Conservation (phyloP, 2,329 filamentous ascomycete genomes). For the Pseudogymnoascus sp. region DNA sequence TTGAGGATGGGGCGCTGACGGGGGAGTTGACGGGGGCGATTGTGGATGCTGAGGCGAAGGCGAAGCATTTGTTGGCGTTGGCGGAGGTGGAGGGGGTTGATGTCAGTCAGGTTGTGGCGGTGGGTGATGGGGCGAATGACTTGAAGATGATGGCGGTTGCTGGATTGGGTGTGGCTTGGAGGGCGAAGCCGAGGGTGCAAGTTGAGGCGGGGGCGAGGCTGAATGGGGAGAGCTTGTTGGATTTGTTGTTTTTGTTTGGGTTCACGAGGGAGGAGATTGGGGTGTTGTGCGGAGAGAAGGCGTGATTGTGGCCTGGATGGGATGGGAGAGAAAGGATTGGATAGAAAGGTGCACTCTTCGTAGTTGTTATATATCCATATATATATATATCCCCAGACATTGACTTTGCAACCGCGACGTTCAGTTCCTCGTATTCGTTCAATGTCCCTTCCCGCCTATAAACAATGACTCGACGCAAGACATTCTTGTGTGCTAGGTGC, state of each 20-base stretch:
- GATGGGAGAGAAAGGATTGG: not conserved
- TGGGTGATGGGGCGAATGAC: slow-evolving; percentile 79
- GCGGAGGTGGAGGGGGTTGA: slow-evolving; percentile 57
- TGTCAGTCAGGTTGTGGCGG: slow-evolving; percentile 59
- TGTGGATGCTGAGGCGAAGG: slow-evolving; percentile 68
- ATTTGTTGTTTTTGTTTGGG: slow-evolving; percentile 67
- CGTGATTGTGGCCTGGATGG: not conserved
- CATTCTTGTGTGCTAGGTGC: too few species aligned
- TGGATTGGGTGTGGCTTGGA: slow-evolving; percentile 72
- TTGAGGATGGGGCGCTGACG: slow-evolving; percentile 54
- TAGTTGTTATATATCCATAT: not conserved
- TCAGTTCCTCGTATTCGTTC: not conserved
- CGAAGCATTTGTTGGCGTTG: slow-evolving; percentile 61
- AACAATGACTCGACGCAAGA: not conserved
- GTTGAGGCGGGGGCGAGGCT: slow-evolving; percentile 64
- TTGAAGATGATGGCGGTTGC: slow-evolving; percentile 70
- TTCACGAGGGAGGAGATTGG: slow-evolving; percentile 56
- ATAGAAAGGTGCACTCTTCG: not conserved
- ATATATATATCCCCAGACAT: not conserved
- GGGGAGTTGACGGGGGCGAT: slow-evolving; percentile 65
- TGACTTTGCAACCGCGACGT: not conserved
- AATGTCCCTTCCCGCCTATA: not conserved
- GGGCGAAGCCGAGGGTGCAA: slow-evolving; percentile 76
- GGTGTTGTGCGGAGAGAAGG: not conserved
- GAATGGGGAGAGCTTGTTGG: slow-evolving; percentile 61